Percentiles rank a stretch among this genome's conserved stretches.
Evolutionary conservation across 2,329 filamentous ascomycete genomes (phyloP).

Genomic region (Lachnellula cervina): DNA sequence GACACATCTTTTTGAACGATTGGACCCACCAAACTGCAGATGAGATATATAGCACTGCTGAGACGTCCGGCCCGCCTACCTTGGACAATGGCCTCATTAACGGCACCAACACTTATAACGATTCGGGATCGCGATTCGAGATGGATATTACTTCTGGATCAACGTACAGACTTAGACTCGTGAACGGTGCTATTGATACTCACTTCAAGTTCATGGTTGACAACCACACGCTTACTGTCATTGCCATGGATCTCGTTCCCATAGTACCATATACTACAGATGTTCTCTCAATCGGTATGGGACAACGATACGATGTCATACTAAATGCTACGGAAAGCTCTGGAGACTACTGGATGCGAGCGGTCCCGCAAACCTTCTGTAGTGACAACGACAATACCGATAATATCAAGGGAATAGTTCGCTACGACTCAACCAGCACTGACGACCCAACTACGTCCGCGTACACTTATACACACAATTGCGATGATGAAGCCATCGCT

Average conservation of each 20-base stretch:
- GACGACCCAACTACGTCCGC: constrained; percentile 26
- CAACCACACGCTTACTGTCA: constrained; percentile 49
- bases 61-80: constrained; percentile 19
- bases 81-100: constrained; percentile 32
- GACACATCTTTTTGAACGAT: constrained; percentile 38
- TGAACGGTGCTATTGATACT: constrained; percentile 39
- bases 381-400: constrained; percentile 52
- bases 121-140: constrained; percentile 24
- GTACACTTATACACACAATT: constrained; percentile 23
- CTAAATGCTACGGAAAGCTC: constrained; percentile 9
- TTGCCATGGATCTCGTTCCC: constrained; percentile 51
- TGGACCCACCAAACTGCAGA: constrained; percentile 28
- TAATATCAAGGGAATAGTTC: constrained; percentile 43
- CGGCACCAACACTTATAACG: constrained; percentile 18
- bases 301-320: constrained; percentile 8
- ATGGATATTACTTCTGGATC: constrained; percentile 36
- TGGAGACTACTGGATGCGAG: constrained; percentile 54
- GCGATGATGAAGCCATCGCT: constrained; percentile 28
- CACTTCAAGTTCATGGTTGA: constrained; percentile 43
- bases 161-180: constrained; percentile 41
- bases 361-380: constrained; percentile 50
- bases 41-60: constrained; percentile 14
- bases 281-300: background rate
- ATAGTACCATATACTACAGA: constrained; percentile 5
- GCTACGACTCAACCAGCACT: constrained; percentile 43